A percentile compares a stretch with the other conserved stretches of the same genome.
Conservation (phyloP, 2,329 filamentous ascomycete genomes). For the Colletotrichum sp. region DNA sequence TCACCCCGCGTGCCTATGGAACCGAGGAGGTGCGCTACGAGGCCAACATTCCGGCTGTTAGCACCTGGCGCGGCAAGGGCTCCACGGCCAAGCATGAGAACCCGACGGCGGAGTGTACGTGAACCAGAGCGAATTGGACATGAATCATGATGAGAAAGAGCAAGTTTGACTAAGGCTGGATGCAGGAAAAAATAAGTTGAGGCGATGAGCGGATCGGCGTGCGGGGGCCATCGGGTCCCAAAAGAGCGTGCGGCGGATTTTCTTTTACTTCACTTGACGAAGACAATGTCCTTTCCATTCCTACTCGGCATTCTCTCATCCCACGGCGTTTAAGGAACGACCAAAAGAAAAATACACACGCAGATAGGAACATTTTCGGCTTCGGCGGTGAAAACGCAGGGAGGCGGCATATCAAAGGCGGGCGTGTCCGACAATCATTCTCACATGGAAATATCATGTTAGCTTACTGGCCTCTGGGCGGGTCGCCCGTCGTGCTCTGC, state of each 20-base stretch:
- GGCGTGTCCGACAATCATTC: background rate
- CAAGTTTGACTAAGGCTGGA: background rate
- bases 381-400: slow-evolving; percentile 1
- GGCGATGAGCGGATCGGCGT: background rate
- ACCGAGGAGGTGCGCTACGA: slow-evolving; percentile 88
- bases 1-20: slow-evolving; percentile 92
- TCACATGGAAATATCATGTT: background rate
- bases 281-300: background rate
- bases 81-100: slow-evolving; percentile 88
- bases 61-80: slow-evolving; percentile 94
- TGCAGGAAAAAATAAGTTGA: background rate
- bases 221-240: background rate
- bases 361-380: background rate
- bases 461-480: background rate
- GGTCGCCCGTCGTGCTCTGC: background rate
- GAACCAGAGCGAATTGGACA: background rate
- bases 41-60: slow-evolving; percentile 93
- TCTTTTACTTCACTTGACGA: slow-evolving; percentile 10
- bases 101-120: slow-evolving; percentile 42
- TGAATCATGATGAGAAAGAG: background rate
- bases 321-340: slow-evolving; percentile 10
- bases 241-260: background rate
- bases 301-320: background rate
- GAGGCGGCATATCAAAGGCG: background rate
- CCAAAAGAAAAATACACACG: background rate